Conservation (phyloP, 208 protist species). For the Angomonas deanei region DNA sequence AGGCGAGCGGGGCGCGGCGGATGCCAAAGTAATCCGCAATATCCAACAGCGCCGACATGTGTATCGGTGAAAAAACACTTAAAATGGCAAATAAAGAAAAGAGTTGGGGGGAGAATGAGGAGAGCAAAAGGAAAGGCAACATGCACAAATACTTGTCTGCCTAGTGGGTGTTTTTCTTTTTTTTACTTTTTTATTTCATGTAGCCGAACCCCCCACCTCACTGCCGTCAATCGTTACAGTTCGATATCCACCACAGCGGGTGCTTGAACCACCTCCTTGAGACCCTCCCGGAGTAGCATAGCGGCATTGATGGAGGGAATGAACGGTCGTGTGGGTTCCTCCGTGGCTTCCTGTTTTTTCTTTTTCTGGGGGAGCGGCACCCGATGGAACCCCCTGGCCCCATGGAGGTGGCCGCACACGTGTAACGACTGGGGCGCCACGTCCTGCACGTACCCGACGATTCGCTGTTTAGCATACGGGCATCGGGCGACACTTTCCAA, state of each 20-base stretch:
- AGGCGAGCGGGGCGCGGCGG: too few species aligned
- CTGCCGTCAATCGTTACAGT: not conserved
- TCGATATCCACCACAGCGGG: conserved; percentile 41
- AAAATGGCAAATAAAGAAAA: not conserved
- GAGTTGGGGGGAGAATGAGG: not conserved
- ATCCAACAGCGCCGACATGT: too few species aligned
- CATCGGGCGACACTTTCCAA: conserved; percentile 7
- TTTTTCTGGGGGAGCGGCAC: conserved; percentile 17
- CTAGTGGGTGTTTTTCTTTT: too few species aligned
- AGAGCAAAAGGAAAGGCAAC: not conserved
- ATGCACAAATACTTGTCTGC: too few species aligned
- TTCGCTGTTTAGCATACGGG: conserved; percentile 20
- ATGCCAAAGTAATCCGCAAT: too few species aligned
- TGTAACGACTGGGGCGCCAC: conserved; percentile 34
- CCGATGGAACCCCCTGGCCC: conserved; percentile 37
- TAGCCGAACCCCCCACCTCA: not conserved
- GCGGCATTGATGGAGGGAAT: conserved; percentile 48
- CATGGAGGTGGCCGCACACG: conserved; percentile 49
- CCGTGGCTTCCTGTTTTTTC: not conserved
- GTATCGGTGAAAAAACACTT: not conserved
- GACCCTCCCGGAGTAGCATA: conserved; percentile 23
- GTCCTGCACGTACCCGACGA: conserved; percentile 27
- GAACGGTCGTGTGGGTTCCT: conserved; percentile 15
- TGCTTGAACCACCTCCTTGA: conserved; percentile 11
- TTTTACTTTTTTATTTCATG: too few species aligned